Percentiles rank a stretch among this genome's conserved stretches.
Evolutionary conservation across 192 early-diverging fungal species (phyloP).

Genomic region (Diversispora epigaea): DNA sequence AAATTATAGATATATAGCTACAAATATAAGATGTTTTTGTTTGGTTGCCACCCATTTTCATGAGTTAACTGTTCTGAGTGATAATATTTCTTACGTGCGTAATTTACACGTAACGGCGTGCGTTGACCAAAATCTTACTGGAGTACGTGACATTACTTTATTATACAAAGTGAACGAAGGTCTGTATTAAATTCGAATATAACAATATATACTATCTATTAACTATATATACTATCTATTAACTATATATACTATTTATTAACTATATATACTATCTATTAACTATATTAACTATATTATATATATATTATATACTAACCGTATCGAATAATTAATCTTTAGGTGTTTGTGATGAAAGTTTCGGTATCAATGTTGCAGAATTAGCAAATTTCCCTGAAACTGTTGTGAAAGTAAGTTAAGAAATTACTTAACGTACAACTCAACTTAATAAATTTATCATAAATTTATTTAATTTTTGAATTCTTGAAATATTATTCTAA

Average conservation of each 20-base stretch:
- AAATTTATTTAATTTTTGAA: neutral
- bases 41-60: conserved; percentile 99
- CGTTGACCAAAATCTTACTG: conserved; percentile 35
- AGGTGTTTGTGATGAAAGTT: conserved; percentile 92
- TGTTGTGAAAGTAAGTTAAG: conserved; percentile 53
- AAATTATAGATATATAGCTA: conserved; percentile 65
- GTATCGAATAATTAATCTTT: neutral
- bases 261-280: conserved; percentile 6
- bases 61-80: conserved; percentile 83
- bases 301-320: too few species aligned
- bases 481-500: neutral
- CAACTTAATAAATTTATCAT: neutral
- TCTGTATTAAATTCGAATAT: conserved; percentile 29
- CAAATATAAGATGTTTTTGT: conserved; percentile 67
- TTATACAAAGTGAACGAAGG: conserved; percentile 87
- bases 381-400: conserved; percentile 85
- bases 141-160: conserved; percentile 71
- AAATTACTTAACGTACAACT: too few species aligned
- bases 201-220: neutral
- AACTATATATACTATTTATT: conserved; percentile 7
- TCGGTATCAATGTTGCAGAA: conserved; percentile 98
- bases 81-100: conserved; percentile 68
- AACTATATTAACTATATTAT: too few species aligned
- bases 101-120: conserved; percentile 89
- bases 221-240: conserved; percentile 6